Evolutionary conservation across 2,329 filamentous ascomycete species (phyloP).

Genomic region (Shiraia sp.): DNA sequence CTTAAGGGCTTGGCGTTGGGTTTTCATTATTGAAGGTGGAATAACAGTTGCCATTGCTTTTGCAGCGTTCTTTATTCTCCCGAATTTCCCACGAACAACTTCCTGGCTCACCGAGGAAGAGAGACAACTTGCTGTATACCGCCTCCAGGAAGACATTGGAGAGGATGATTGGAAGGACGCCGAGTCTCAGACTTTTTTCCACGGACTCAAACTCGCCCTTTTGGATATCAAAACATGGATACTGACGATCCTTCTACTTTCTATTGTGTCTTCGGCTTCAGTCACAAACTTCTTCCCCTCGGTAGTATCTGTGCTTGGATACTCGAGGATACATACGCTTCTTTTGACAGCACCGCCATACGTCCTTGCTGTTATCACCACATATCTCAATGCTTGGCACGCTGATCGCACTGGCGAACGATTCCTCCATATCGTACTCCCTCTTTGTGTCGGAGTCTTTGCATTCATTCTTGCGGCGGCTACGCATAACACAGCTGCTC

Average conservation of each 20-base stretch:
- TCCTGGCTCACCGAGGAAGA: constrained; percentile 46
- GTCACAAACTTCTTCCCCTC: constrained; percentile 62
- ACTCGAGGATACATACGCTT: constrained; percentile 58
- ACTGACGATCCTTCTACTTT: constrained; percentile 45
- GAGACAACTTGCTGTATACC: constrained; percentile 43
- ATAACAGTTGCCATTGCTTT: constrained; percentile 66
- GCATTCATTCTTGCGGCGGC: constrained; percentile 71
- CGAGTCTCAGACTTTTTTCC: constrained; percentile 43
- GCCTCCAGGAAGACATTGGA: constrained; percentile 45
- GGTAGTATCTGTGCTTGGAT: constrained; percentile 65
- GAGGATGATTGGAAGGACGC: constrained; percentile 46
- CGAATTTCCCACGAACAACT: constrained; percentile 64
- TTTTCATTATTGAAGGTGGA: constrained; percentile 72
- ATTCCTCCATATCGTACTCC: constrained; percentile 68
- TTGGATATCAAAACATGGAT: constrained; percentile 47
- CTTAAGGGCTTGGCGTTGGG: constrained; percentile 65
- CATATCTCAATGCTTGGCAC: constrained; percentile 69
- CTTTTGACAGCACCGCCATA: constrained; percentile 49
- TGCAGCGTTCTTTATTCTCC: constrained; percentile 62
- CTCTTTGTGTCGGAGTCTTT: constrained; percentile 63
- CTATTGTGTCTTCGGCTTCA: constrained; percentile 45
- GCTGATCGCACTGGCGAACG: constrained; percentile 73
- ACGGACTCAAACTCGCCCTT: constrained; percentile 46
- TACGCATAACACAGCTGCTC: constrained; percentile 62
- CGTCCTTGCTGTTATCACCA: constrained; percentile 60